A percentile compares a stretch with the other conserved stretches of the same genome.
phyloP scores from a whole-genome alignment of 1,139 yeast species.

The Meyerozyma elateridarum region DNA sequence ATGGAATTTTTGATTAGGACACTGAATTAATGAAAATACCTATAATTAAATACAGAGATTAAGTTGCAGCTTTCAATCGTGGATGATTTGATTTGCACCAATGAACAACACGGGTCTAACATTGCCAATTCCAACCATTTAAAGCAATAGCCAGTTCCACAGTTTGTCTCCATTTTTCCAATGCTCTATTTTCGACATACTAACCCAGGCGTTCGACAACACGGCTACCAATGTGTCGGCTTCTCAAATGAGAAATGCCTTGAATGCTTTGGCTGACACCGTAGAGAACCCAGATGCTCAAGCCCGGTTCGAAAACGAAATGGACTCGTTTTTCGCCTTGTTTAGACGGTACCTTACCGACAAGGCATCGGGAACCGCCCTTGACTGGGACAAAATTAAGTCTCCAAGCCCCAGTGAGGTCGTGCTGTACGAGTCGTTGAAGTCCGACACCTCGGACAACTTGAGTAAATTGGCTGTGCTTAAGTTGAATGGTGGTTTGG shows the following conservation, averaged over 20 bases:
- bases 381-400: conserved; percentile 94
- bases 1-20: neutral
- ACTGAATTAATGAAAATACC: neutral
- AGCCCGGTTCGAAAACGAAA: conserved; percentile 74
- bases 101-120: too few species aligned
- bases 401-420: conserved; percentile 88
- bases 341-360: conserved; percentile 90
- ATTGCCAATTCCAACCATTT: too few species aligned
- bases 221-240: conserved; percentile 96
- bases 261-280: conserved; percentile 83
- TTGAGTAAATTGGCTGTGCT: conserved; percentile 87
- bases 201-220: conserved; percentile 79
- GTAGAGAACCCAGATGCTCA: conserved; percentile 56
- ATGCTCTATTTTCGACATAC: conserved; percentile 10
- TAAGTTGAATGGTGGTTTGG: conserved; percentile 95
- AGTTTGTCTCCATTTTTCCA: conserved; percentile 1
- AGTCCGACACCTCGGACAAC: conserved; percentile 36
- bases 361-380: conserved; percentile 77
- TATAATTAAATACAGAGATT: neutral
- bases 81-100: too few species aligned
- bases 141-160: too few species aligned
- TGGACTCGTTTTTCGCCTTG: conserved; percentile 91
- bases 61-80: too few species aligned
- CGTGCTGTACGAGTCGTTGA: conserved; percentile 61
- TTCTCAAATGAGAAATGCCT: conserved; percentile 94